phyloP scores from a whole-genome alignment of 805 yeast species.

The Kuraishia floccosa region DNA sequence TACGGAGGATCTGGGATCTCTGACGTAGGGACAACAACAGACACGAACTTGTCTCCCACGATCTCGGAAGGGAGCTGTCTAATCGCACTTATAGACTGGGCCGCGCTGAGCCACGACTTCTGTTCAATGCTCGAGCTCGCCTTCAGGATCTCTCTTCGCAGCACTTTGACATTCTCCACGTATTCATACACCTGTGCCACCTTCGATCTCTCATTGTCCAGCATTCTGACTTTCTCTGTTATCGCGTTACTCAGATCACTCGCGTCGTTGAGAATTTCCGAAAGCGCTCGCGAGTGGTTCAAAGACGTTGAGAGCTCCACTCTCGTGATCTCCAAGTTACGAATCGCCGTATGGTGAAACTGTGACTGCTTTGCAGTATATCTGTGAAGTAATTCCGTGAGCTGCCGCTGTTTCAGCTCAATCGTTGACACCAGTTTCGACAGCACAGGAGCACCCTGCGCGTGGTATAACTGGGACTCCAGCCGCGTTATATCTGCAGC shows the following conservation, averaged over 20 bases:
- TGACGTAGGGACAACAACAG: slow-evolving; percentile 73
- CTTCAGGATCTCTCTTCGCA: slow-evolving; percentile 54
- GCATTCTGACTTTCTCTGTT: slow-evolving; percentile 54
- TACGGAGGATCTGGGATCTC: slow-evolving; percentile 77
- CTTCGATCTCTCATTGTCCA: slow-evolving; percentile 60
- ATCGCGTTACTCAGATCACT: slow-evolving; percentile 55
- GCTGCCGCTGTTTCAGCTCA: slow-evolving; percentile 11
- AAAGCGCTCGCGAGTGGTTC: slow-evolving; percentile 42
- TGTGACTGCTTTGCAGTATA: slow-evolving; percentile 19
- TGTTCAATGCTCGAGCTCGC: slow-evolving; percentile 60
- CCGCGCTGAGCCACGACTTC: slow-evolving; percentile 69
- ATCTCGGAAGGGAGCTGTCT: slow-evolving; percentile 41
- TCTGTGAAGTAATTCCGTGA: slow-evolving; percentile 11
- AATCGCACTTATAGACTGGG: slow-evolving; percentile 48
- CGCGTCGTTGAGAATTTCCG: slow-evolving; percentile 43
- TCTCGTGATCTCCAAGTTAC: slow-evolving; percentile 45
- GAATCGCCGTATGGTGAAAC: slow-evolving; percentile 22
- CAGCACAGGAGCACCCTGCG: too few species aligned
- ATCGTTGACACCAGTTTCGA: slow-evolving; percentile 10
- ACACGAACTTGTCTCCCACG: slow-evolving; percentile 57
- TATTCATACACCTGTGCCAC: slow-evolving; percentile 52
- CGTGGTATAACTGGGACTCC: too few species aligned
- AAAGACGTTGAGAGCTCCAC: slow-evolving; percentile 56
- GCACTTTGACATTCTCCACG: slow-evolving; percentile 52
- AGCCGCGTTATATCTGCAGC: too few species aligned